Conservation (phyloP, 768 basidiomycete species). For the Tricholoma terreum region DNA sequence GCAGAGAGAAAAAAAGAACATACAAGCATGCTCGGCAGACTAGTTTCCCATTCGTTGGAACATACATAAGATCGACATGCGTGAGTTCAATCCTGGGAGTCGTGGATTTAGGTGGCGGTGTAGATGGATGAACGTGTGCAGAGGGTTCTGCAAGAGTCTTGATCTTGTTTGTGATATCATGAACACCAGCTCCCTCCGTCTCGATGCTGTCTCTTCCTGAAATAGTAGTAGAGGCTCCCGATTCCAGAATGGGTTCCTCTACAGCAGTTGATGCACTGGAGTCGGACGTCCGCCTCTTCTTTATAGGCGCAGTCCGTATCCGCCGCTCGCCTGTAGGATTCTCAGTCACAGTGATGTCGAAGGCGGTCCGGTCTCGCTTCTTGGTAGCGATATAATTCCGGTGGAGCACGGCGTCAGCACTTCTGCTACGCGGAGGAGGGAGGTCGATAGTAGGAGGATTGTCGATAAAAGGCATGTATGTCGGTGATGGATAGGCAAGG, state of each 20-base stretch:
- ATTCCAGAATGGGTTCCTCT: background rate
- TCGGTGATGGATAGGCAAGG: background rate
- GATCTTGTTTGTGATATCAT: background rate
- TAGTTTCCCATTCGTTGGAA: conserved; percentile 24
- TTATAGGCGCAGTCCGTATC: background rate
- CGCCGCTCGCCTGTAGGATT: background rate
- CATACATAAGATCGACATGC: conserved; percentile 39
- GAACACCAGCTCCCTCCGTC: background rate
- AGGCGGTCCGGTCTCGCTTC: conserved; percentile 1
- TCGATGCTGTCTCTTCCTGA: background rate
- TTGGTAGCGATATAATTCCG: background rate
- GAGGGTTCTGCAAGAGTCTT: background rate
- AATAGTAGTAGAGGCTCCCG: too few species aligned
- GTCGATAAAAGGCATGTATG: background rate
- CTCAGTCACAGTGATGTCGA: conserved; percentile 8
- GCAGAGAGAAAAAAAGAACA: conserved; percentile 13
- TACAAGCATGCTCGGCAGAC: conserved; percentile 40
- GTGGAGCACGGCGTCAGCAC: conserved; percentile 3
- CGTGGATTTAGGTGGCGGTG: background rate
- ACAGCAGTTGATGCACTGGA: background rate
- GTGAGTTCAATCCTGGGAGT: conserved; percentile 18
- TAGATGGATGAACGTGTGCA: background rate
- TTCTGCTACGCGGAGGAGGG: conserved; percentile 1
- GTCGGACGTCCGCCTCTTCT: background rate
- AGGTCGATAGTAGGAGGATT: background rate